Conservation (phyloP, 441 rosid species). For the Omphalea diandra region DNA sequence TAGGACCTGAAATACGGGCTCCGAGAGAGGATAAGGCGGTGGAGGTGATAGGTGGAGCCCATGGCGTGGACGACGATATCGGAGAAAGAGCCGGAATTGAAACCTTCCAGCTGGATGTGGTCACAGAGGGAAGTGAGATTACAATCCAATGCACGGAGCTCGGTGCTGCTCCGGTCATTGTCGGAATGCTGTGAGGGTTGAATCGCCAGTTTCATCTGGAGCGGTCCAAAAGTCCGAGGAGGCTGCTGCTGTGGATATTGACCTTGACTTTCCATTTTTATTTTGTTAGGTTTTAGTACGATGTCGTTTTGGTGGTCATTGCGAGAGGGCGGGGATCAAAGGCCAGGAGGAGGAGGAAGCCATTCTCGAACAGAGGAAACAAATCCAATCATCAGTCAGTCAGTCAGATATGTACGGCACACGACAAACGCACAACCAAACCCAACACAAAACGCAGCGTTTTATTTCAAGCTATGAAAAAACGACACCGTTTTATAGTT, state of each 20-base stretch:
- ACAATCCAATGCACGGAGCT: conserved; percentile 74
- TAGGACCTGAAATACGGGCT: conserved; percentile 91
- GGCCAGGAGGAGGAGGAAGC: conserved; percentile 8
- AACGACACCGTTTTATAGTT: not conserved
- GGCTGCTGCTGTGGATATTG: conserved; percentile 18
- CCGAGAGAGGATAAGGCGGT: conserved; percentile 88
- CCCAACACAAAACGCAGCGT: conserved; percentile 18
- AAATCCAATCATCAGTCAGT: not conserved
- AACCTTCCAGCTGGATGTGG: conserved; percentile 85
- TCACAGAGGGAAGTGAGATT: conserved; percentile 88
- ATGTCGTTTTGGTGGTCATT: not conserved
- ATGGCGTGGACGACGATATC: conserved; percentile 78
- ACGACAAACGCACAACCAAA: not conserved
- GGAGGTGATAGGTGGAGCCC: conserved; percentile 88
- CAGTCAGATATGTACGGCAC: not conserved
- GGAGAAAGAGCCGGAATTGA: conserved; percentile 81
- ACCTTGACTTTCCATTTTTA: conserved; percentile 16
- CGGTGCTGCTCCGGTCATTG: conserved; percentile 63
- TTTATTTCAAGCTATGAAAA: not conserved
- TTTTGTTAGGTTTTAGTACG: not conserved
- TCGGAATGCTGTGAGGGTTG: conserved; percentile 54
- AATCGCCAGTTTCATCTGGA: conserved; percentile 41
- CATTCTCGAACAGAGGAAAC: not conserved
- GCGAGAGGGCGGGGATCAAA: conserved; percentile 15
- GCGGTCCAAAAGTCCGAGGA: conserved; percentile 46